phyloP scores from a whole-genome alignment of 257 asterid genomes.

The Solanum tarapatanum region DNA sequence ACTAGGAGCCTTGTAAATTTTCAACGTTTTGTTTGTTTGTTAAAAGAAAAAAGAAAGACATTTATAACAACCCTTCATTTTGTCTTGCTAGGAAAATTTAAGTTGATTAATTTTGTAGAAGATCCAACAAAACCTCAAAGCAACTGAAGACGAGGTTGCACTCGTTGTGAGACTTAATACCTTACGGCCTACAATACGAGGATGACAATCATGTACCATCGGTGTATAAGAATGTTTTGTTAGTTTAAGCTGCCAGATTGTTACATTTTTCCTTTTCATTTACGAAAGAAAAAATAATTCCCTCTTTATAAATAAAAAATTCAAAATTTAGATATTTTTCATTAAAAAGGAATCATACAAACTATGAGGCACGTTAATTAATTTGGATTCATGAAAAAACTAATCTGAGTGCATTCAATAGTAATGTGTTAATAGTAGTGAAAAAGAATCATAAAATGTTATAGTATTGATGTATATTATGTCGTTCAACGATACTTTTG shows the following conservation, averaged over 20 bases:
- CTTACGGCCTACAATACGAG: rapidly evolving
- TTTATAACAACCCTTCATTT: not conserved
- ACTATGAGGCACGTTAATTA: not conserved
- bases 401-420: not conserved
- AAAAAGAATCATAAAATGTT: not conserved
- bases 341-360: not conserved
- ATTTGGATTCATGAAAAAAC: not conserved
- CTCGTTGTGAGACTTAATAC: not conserved
- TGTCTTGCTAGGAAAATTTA: not conserved
- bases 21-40: not conserved
- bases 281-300: no score
- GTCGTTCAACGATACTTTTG: not conserved
- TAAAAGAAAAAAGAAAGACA: not conserved
- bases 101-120: not conserved
- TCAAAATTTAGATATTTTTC: not conserved
- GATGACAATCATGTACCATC: not conserved
- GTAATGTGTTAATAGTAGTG: not conserved
- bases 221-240: no score
- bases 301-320: not conserved
- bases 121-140: not conserved
- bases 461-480: not conserved
- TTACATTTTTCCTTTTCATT: not conserved
- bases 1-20: not conserved
- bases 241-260: not conserved
- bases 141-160: not conserved